Evolutionary conservation across 495 filamentous ascomycete species (phyloP).

Genomic region (Annulohypoxylon maeteangense): DNA sequence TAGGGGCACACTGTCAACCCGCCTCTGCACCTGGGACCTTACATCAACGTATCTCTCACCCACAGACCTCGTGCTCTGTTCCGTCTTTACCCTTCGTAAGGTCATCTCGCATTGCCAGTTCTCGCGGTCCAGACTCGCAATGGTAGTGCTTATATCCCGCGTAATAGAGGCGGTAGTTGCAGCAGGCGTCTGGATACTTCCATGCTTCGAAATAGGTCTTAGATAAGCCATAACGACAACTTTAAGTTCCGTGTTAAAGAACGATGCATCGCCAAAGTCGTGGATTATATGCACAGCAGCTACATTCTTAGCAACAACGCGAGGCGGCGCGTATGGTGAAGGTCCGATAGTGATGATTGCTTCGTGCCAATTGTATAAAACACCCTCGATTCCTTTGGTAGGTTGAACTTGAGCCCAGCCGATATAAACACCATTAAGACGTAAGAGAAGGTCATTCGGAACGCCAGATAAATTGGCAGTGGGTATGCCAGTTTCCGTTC

Average conservation of each 20-base stretch:
- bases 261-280: slow-evolving; percentile 55
- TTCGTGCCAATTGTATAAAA: slow-evolving; percentile 59
- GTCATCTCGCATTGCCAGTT: slow-evolving; percentile 62
- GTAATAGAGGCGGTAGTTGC: slow-evolving; percentile 55
- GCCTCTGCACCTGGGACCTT: slow-evolving; percentile 57
- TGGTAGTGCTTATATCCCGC: slow-evolving; percentile 61
- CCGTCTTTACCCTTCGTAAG: slow-evolving; percentile 41
- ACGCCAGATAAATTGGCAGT: slow-evolving; percentile 58
- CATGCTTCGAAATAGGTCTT: slow-evolving; percentile 50
- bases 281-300: slow-evolving; percentile 58
- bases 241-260: slow-evolving; percentile 55
- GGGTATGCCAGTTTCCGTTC: slow-evolving; percentile 47
- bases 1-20: slow-evolving; percentile 64
- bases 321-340: slow-evolving; percentile 51
- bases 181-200: slow-evolving; percentile 50
- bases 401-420: slow-evolving; percentile 65
- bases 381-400: slow-evolving; percentile 31
- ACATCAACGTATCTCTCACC: slow-evolving; percentile 55
- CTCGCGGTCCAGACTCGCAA: slow-evolving; percentile 63
- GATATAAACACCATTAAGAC: slow-evolving; percentile 69
- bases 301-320: slow-evolving; percentile 52
- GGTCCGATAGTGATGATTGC: slow-evolving; percentile 63
- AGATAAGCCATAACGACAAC: slow-evolving; percentile 68
- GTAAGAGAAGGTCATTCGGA: slow-evolving; percentile 57
- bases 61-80: slow-evolving; percentile 42